Evolutionary conservation across 345 rosid species (phyloP).

Genomic region (Salix udensis): DNA sequence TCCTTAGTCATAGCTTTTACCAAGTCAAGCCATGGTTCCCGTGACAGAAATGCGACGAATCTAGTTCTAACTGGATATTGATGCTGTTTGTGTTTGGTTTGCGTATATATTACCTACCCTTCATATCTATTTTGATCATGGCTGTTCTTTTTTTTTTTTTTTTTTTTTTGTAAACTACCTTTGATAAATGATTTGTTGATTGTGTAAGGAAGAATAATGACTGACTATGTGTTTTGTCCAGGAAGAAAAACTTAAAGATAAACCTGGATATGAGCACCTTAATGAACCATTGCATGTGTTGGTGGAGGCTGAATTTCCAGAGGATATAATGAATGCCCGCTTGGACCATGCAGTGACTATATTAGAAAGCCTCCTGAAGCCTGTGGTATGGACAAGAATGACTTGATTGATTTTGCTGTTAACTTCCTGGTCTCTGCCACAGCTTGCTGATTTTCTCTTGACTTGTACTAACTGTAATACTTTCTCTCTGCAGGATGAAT

Average conservation of each 20-base stretch:
- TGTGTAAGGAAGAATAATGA: background rate
- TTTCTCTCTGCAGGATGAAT: slow-evolving; percentile 60
- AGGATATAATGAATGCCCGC: slow-evolving; percentile 63
- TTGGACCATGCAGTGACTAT: slow-evolving; percentile 69
- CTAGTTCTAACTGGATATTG: background rate
- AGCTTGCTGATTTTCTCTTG: background rate
- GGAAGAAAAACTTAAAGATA: slow-evolving; percentile 92
- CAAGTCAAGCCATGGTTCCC: background rate
- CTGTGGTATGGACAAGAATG: slow-evolving; percentile 53
- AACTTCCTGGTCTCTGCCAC: background rate
- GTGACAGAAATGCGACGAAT: background rate
- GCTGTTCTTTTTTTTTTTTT: background rate
- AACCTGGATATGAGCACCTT: slow-evolving; percentile 93
- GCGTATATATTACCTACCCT: background rate
- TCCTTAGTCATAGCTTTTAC: background rate
- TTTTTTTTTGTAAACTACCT: background rate
- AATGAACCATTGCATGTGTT: slow-evolving; percentile 79
- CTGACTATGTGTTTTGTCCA: slow-evolving; percentile 19
- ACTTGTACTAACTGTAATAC: background rate
- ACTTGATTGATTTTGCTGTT: background rate
- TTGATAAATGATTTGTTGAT: background rate
- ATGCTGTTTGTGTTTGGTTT: background rate
- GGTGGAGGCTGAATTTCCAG: slow-evolving; percentile 91
- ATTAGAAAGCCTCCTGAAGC: slow-evolving; percentile 76
- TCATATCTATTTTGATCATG: background rate